Conservation (phyloP, 1,139 yeast genomes). For the Saccharomyces hybrid region DNA sequence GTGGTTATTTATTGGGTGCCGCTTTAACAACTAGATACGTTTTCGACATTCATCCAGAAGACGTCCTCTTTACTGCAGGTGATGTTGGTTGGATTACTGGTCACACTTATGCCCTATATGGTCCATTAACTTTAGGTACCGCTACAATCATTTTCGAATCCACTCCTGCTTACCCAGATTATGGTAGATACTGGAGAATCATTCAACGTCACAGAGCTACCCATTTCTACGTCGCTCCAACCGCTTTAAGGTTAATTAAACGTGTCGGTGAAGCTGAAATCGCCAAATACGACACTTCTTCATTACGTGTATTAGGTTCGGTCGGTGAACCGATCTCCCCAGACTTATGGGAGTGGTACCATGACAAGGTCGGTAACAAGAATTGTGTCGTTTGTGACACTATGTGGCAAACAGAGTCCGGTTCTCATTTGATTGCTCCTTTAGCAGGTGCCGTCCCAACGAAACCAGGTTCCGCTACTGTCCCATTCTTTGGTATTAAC, state of each 20-base stretch:
- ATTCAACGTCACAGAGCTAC: slow-evolving; percentile 89
- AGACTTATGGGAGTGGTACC: slow-evolving; percentile 98
- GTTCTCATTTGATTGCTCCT: slow-evolving; percentile 93
- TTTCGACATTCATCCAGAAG: slow-evolving; percentile 84
- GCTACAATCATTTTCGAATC: slow-evolving; percentile 93
- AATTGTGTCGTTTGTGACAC: slow-evolving; percentile 87
- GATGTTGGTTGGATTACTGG: slow-evolving; percentile 99
- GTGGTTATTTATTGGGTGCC: slow-evolving; percentile 89
- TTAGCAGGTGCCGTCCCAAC: slow-evolving; percentile 90
- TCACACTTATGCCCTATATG: slow-evolving; percentile 91
- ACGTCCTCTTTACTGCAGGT: slow-evolving; percentile 90
- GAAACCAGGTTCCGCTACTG: slow-evolving; percentile 95
- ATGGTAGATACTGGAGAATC: slow-evolving; percentile 94
- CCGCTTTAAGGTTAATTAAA: slow-evolving; percentile 90
- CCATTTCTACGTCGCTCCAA: slow-evolving; percentile 97
- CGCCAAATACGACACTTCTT: slow-evolving; percentile 77
- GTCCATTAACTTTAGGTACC: slow-evolving; percentile 83
- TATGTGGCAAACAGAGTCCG: slow-evolving; percentile 98
- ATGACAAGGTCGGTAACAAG: slow-evolving; percentile 81
- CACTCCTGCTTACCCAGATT: slow-evolving; percentile 96
- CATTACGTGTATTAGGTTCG: slow-evolving; percentile 90
- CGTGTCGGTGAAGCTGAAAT: slow-evolving; percentile 86
- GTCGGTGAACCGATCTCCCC: slow-evolving; percentile 99
- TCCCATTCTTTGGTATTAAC: slow-evolving; percentile 92
- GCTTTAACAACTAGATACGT: slow-evolving; percentile 90